phyloP scores from a whole-genome alignment of 192 early-diverging fungal species.

The Entomortierella chlamydospora region DNA sequence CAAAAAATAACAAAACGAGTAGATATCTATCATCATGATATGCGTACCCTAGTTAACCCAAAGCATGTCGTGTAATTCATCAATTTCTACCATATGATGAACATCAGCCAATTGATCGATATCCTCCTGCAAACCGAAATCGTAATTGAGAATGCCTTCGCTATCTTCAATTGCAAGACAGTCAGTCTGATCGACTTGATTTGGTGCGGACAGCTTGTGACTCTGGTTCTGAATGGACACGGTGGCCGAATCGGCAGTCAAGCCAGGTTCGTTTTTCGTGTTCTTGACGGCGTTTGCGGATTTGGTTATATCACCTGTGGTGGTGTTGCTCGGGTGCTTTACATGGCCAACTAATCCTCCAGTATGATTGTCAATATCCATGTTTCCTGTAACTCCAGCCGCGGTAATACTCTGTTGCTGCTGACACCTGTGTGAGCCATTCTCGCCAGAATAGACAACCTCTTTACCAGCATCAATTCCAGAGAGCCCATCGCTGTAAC shows the following conservation, averaged over 20 bases:
- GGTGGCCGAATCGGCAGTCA: not conserved
- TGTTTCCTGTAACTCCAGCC: conserved; percentile 7
- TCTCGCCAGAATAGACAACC: conserved; percentile 40
- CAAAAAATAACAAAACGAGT: too few relatives aligned
- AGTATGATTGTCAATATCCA: conserved; percentile 13
- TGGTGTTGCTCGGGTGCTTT: conserved; percentile 9
- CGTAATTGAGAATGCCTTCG: conserved; percentile 10
- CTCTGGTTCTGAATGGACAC: too few relatives aligned
- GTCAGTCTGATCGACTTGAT: not conserved
- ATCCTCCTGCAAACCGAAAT: conserved; percentile 38
- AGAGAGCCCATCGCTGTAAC: conserved; percentile 39
- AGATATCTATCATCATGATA: too few relatives aligned
- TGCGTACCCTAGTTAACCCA: conserved; percentile 36
- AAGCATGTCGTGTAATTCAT: conserved; percentile 33
- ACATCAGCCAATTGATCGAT: conserved; percentile 19
- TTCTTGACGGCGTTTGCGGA: not conserved
- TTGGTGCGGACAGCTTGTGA: too few relatives aligned
- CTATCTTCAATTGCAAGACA: not conserved
- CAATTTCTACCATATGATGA: conserved; percentile 8
- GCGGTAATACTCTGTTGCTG: conserved; percentile 26
- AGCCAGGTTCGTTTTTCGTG: not conserved
- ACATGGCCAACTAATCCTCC: conserved; percentile 28
- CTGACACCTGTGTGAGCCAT: too few relatives aligned
- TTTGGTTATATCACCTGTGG: not conserved
- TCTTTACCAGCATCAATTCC: conserved; percentile 38